Percentiles rank a stretch among this genome's conserved stretches.
Evolutionary conservation across 768 basidiomycete genomes (phyloP).

Genomic region (Pulveroboletus frians): DNA sequence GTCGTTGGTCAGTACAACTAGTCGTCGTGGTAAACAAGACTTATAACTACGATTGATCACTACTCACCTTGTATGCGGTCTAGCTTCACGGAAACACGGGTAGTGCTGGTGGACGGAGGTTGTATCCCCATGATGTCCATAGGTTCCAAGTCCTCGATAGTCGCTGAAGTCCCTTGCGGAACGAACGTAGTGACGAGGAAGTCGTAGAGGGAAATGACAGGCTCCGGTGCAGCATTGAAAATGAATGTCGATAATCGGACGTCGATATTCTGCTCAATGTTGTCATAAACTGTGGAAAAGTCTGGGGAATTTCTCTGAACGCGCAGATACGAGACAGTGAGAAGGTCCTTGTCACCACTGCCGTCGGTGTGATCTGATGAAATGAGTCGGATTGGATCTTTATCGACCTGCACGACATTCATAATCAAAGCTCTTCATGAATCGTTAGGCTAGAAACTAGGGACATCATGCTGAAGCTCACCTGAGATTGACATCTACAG

Average conservation of each 20-base stretch:
- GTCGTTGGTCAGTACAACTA: constrained; percentile 77
- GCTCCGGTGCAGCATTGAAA: constrained; percentile 83
- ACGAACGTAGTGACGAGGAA: constrained; percentile 98
- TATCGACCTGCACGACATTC: constrained; percentile 58
- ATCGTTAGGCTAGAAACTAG: constrained; percentile 7
- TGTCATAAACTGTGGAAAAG: constrained; percentile 71
- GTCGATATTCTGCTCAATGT: constrained; percentile 84
- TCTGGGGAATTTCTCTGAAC: constrained; percentile 85
- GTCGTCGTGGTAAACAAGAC: constrained; percentile 9
- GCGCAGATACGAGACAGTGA: constrained; percentile 72
- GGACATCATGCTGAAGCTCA: constrained; percentile 27
- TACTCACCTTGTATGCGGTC: constrained; percentile 73
- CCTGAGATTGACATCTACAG: constrained; percentile 77
- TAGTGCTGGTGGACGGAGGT: constrained; percentile 45
- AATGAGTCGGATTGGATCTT: constrained; percentile 54
- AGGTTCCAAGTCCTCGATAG: constrained; percentile 10
- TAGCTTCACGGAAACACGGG: constrained; percentile 76
- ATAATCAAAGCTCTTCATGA: constrained; percentile 63
- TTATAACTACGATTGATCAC: background rate
- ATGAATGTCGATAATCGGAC: constrained; percentile 87
- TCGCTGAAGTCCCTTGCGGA: constrained; percentile 30
- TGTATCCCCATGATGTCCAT: background rate
- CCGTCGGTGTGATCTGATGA: constrained; percentile 49
- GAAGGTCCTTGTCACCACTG: constrained; percentile 54
- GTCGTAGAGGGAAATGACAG: constrained; percentile 87